Evolutionary conservation across 2,329 filamentous ascomycete species (phyloP).

Genomic region (Fusarium sp.): DNA sequence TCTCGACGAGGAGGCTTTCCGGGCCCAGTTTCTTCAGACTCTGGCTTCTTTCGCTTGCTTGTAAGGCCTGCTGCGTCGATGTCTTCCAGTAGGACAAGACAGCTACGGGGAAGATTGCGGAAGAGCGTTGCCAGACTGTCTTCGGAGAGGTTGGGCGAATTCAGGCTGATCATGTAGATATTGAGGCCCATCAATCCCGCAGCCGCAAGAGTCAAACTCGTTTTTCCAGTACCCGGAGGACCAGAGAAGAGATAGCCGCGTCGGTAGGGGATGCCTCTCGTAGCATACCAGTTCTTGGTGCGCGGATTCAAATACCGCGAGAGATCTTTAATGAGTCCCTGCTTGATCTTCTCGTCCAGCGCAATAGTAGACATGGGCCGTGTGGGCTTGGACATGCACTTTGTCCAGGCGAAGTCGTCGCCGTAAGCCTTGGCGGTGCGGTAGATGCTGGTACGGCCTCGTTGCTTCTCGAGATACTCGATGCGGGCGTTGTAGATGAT

Average conservation of each 20-base stretch:
- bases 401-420: conserved; percentile 22
- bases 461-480: conserved; percentile 30
- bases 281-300: conserved; percentile 39
- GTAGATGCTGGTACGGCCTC: conserved; percentile 34
- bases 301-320: conserved; percentile 35
- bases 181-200: conserved; percentile 35
- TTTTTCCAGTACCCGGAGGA: conserved; percentile 43
- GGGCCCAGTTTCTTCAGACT: not conserved
- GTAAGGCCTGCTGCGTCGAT: conserved; percentile 32
- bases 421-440: conserved; percentile 4
- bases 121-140: conserved; percentile 30
- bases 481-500: conserved; percentile 32
- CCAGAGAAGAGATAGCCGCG: conserved; percentile 43
- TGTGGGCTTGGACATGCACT: conserved; percentile 37
- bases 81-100: conserved; percentile 36
- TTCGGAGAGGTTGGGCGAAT: conserved; percentile 21
- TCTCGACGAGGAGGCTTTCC: conserved; percentile 9
- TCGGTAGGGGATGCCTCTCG: conserved; percentile 41
- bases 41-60: conserved; percentile 13
- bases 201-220: conserved; percentile 34
- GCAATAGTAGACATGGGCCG: conserved; percentile 39
- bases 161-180: conserved; percentile 39
- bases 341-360: conserved; percentile 31
- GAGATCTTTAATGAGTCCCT: conserved; percentile 35
- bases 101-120: conserved; percentile 11